Base-by-base conservation (phyloP, 2,329 filamentous ascomycete species). In the Aspergillus brunneoviolaceus region DNA sequence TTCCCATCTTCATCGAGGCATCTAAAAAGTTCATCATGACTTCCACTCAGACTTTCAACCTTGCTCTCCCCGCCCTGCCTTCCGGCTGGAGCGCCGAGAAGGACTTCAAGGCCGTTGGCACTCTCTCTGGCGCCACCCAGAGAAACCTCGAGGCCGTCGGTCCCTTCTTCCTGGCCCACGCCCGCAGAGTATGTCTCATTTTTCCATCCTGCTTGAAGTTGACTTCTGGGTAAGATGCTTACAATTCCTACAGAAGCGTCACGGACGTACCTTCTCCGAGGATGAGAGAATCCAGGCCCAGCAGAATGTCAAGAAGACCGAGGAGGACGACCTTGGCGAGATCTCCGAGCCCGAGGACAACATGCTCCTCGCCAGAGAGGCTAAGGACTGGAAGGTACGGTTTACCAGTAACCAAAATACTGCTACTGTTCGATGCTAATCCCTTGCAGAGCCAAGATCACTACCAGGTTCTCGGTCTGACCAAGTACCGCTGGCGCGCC, bases 321-420 rank as follows among this genome's bases (percentile, higher is more conserved):
- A 98, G 79, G 90, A 95, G 65, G 90, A 92, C 57, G 92, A 97
- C 60, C 88, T 89, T 65, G 91, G 89, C 72, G 93, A 98, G 63
- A 92, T 96, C 77, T 96, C 91, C 79, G 95, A 99, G 82, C 82
- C 89, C 31, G 95, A 99, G 81, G 94, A 98, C 74, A 89, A 92
- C 59, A 85, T 96, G 81, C 89, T 98, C 86, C 87, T 99, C 33
- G 85, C 91, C 76, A 87, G 92, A 58, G 92, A 98, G 76, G 93
- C 95, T 73, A 99, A 99, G 84, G 95, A 99, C 83, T 99, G 95
- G 95, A 99, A 99, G 90, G 92, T 94, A 77, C 67, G 83, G 68
- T 55, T 23, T 11, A 5, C 21, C 35, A 16, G 14, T 25, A 11
- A 16, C 9, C 5, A 4, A 16, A 7, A 5, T 5, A 11, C 2